Conservation (phyloP, 1,139 yeast genomes). For the Taiozyma onychis region DNA sequence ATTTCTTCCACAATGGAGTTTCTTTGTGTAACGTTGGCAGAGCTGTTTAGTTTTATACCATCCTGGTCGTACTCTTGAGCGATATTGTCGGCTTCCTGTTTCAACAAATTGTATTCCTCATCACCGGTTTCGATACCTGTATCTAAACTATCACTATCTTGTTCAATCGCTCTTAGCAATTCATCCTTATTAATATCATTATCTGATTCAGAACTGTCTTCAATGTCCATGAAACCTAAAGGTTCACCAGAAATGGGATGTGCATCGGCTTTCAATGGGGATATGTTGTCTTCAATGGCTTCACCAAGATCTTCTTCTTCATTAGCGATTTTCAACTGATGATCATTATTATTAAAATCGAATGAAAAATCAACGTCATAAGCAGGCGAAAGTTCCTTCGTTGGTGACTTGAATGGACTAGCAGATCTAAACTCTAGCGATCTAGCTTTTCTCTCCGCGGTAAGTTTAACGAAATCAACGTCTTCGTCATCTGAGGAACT, state of each 20-base stretch:
- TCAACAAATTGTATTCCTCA: constrained; percentile 48
- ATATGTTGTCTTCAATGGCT: constrained; percentile 33
- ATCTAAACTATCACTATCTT: constrained; percentile 41
- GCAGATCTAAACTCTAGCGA: constrained; percentile 41
- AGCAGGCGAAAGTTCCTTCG: constrained; percentile 6
- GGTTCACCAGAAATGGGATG: constrained; percentile 13
- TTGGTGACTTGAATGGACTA: constrained; percentile 19
- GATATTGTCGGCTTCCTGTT: constrained; percentile 42
- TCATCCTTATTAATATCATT: constrained; percentile 74
- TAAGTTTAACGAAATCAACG: constrained; percentile 64
- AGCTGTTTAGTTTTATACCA: constrained; percentile 24
- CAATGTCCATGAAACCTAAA: constrained; percentile 19
- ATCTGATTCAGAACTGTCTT: constrained; percentile 40
- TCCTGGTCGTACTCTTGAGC: constrained; percentile 33
- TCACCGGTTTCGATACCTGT: constrained; percentile 48
- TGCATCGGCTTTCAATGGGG: constrained; percentile 2
- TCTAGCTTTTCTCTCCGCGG: constrained; percentile 58
- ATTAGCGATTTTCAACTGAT: constrained; percentile 23
- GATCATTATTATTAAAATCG: constrained; percentile 43
- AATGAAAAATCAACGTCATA: constrained; percentile 48
- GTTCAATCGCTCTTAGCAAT: constrained; percentile 61
- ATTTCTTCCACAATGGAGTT: constrained; percentile 24
- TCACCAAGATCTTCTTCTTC: constrained; percentile 67
- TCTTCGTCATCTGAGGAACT: constrained; percentile 62
- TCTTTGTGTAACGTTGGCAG: constrained; percentile 25